Conservation (phyloP, 2,329 filamentous ascomycete species). For the Xylaria sp. region DNA sequence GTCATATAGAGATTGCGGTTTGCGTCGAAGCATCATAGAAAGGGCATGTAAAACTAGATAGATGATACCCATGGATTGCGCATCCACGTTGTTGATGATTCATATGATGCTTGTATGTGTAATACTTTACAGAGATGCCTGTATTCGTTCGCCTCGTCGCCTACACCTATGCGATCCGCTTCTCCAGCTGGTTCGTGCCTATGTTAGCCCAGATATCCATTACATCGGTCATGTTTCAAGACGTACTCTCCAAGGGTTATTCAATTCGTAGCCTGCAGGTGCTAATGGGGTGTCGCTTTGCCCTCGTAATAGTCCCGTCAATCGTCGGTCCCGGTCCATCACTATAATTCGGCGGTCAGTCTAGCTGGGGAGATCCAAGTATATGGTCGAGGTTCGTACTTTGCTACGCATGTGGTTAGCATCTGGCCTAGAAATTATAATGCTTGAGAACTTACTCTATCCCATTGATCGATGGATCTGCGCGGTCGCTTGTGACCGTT, state of each 20-base stretch:
- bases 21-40: conserved; percentile 1
- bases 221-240: too few relatives aligned
- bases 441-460: conserved; percentile 53
- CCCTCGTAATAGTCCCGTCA: conserved; percentile 64
- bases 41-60: conserved; percentile 26
- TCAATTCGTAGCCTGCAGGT: conserved; percentile 65
- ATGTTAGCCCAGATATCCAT: too few relatives aligned
- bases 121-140: conserved; percentile 16
- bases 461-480: conserved; percentile 68
- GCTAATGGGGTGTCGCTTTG: conserved; percentile 62
- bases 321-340: conserved; percentile 68
- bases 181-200: too few relatives aligned
- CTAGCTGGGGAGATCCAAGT: background rate
- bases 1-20: conserved; percentile 49
- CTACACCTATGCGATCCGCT: conserved; percentile 52
- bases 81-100: too few relatives aligned
- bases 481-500: conserved; percentile 67
- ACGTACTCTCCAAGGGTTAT: conserved; percentile 68
- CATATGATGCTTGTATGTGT: conserved; percentile 36
- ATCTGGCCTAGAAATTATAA: background rate
- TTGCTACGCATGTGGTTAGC: conserved; percentile 54
- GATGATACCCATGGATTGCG: conserved; percentile 35
- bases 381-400: conserved; percentile 48
- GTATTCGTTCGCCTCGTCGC: conserved; percentile 8
- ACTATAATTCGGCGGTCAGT: conserved; percentile 49